These are phyloP conservation scores for Pholiota microspora DNA, from an alignment of 768 basidiomycete genomes.

Conservation along the genomic window DNA sequence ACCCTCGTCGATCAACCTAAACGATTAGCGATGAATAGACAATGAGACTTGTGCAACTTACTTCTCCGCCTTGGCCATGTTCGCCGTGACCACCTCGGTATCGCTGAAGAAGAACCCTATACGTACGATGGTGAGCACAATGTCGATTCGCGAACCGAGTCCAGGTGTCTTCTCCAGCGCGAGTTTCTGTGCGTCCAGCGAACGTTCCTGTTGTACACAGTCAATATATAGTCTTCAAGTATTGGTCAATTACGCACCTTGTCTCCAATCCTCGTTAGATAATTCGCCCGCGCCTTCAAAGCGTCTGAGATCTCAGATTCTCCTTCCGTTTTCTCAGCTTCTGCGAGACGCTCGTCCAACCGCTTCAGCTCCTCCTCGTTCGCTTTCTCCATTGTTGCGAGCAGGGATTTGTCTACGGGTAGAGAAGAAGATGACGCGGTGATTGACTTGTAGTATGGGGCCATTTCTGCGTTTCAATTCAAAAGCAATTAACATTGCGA, in stretches of 20 bases:
- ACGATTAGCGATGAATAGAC: neutral
- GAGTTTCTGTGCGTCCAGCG: constrained; percentile 75
- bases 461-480: constrained; percentile 66
- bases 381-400: constrained; percentile 58
- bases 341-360: constrained; percentile 75
- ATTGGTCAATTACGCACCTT: constrained; percentile 34
- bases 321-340: constrained; percentile 88
- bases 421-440: constrained; percentile 46
- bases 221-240: neutral
- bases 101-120: constrained; percentile 91
- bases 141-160: constrained; percentile 90
- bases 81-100: constrained; percentile 61
- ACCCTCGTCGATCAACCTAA: constrained; percentile 86
- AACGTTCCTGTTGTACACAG: constrained; percentile 55
- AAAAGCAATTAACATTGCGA: too few species aligned
- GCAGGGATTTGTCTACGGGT: constrained; percentile 48
- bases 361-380: constrained; percentile 73
- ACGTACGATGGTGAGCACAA: constrained; percentile 83
- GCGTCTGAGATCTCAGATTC: constrained; percentile 93
- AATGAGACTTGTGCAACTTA: constrained; percentile 30
- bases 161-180: constrained; percentile 93
- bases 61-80: constrained; percentile 81
- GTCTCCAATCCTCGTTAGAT: constrained; percentile 87
- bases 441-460: constrained; percentile 71
- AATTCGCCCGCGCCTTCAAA: constrained; percentile 79